Evolutionary conservation across 192 early-diverging fungal species (phyloP), one percentile per base, ranked within the genome.

Genomic region (Linnemannia schmuckeri): DNA sequence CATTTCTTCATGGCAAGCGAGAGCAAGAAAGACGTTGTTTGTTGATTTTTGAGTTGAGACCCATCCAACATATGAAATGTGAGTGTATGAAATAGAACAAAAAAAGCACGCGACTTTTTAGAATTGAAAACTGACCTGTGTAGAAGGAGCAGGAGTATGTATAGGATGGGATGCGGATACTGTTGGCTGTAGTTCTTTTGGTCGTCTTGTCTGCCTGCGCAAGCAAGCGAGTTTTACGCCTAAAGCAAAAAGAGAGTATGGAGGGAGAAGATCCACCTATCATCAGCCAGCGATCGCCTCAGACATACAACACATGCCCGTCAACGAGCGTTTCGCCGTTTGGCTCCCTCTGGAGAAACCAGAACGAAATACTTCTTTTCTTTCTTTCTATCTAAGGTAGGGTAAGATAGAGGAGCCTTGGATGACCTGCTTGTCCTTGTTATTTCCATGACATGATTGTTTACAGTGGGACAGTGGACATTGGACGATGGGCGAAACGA

Each of bases 331-430:
- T 66, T 66, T 66, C 30, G 61, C 61, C 61, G 61, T 66, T 66
- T 66, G 61, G 61, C 61, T 66, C 27, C 61, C 61, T 33, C 61
- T 33, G 61, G 61, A 66, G 61, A 66, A 66, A 66, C 61, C 61
- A 66, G 30, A 66, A 66, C 61, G 24, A 66, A 52, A 0, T 18
- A 20, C 5, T 52, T 52, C 17, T 52, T 20, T 52, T 22, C 49
- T 52, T 52, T 22, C 49, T 17, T 52, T 52, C 49, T 52, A 20
- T 18, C 49, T 52, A 52, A 22, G 20, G 49, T 52, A 52, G 49
- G 18, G 18, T 20, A 22, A 52, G 49, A 52, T 52, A 52, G 5
- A 52, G 18, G 49, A 52, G 18, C 49, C 6, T 5, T 6, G 49
- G 49, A 22, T 6, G 49, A 22, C 49, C 49, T 20, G 5, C 49